Evolutionary conservation across 1,139 yeast genomes (phyloP).

Genomic region (Geotrichum australiense): DNA sequence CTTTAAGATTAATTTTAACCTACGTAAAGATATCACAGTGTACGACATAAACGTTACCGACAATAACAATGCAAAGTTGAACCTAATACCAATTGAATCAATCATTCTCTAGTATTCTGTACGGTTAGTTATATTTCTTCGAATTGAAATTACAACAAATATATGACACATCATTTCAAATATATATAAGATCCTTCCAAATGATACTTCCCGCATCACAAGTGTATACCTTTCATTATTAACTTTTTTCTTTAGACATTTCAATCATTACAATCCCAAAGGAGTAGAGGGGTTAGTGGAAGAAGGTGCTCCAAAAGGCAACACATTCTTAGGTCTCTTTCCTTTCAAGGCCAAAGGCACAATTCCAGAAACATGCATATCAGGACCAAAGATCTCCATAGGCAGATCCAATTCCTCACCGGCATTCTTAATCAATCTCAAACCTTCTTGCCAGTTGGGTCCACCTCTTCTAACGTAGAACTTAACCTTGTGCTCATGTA

Average conservation of each 20-base stretch:
- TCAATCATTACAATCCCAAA: slow-evolving; percentile 23
- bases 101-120: too few species aligned
- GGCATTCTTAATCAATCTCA: slow-evolving; percentile 40
- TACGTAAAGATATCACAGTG: too few species aligned
- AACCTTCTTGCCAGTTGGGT: slow-evolving; percentile 45
- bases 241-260: neutral
- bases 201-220: too few species aligned
- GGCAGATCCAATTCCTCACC: slow-evolving; percentile 42
- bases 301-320: slow-evolving; percentile 36
- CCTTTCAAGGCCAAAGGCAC: slow-evolving; percentile 39
- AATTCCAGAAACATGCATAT: slow-evolving; percentile 44
- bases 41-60: too few species aligned
- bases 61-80: too few species aligned
- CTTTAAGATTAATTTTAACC: too few species aligned
- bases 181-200: too few species aligned
- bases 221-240: too few species aligned
- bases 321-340: slow-evolving; percentile 37
- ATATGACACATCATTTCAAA: too few species aligned
- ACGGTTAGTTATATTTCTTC: too few species aligned
- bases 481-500: slow-evolving; percentile 38
- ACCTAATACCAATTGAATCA: too few species aligned
- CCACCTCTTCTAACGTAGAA: slow-evolving; percentile 44
- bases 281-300: slow-evolving; percentile 32
- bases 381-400: slow-evolving; percentile 46
- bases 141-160: too few species aligned